Conservation (phyloP, 139 green algal species). For the Trebouxia sp. region DNA sequence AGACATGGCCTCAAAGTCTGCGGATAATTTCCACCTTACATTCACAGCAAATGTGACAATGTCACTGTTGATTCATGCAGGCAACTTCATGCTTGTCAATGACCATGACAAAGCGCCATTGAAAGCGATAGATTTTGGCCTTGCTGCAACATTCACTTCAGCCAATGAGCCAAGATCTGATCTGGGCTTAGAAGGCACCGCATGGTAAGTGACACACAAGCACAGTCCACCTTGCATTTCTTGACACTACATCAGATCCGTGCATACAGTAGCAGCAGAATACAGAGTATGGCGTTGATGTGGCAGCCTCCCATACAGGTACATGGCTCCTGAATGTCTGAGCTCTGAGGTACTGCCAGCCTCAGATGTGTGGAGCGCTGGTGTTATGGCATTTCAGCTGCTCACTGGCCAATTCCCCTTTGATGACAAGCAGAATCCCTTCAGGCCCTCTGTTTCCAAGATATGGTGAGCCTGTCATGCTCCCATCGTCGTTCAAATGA, state of each 20-base stretch:
- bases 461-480: constrained; percentile 22
- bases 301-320: constrained; percentile 26
- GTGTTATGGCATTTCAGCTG: constrained; percentile 90
- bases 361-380: constrained; percentile 85
- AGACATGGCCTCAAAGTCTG: too few relatives aligned
- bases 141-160: constrained; percentile 82
- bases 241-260: not conserved
- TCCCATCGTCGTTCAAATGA: too few relatives aligned
- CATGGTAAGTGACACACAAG: constrained; percentile 55
- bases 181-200: constrained; percentile 88
- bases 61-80: too few relatives aligned
- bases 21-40: too few relatives aligned
- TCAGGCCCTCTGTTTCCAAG: constrained; percentile 67
- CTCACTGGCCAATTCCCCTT: constrained; percentile 83
- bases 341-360: constrained; percentile 65
- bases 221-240: not conserved
- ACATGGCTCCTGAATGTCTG: constrained; percentile 83
- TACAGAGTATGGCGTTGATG: not conserved
- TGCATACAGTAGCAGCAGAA: not conserved
- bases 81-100: constrained; percentile 91
- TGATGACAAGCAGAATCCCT: constrained; percentile 76
- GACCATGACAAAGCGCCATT: constrained; percentile 66
- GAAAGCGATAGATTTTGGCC: constrained; percentile 93
- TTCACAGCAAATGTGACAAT: too few relatives aligned
- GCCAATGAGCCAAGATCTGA: constrained; percentile 71